phyloP scores from a whole-genome alignment of 2,329 filamentous ascomycete genomes.

The Lomentospora prolificans region DNA sequence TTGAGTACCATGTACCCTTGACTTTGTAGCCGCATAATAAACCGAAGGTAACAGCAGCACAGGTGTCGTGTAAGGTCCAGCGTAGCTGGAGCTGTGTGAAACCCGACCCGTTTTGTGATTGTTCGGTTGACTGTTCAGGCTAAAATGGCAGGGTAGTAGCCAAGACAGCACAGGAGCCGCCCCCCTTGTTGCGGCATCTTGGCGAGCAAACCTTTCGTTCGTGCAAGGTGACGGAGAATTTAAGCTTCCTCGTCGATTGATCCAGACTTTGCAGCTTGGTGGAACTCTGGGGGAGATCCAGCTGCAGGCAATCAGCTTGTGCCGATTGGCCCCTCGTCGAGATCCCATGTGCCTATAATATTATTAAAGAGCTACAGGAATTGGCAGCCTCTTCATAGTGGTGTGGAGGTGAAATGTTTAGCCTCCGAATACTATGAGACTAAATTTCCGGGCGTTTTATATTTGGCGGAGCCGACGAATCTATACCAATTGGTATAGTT shows the following conservation, averaged over 20 bases:
- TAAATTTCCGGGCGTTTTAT: too few species aligned
- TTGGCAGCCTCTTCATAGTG: too few species aligned
- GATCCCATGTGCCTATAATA: neutral
- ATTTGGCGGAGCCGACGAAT: too few species aligned
- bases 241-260: neutral
- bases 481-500: too few species aligned
- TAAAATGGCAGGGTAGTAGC: neutral
- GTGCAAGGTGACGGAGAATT: too few species aligned
- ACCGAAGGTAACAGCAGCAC: neutral
- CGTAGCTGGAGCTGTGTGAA: neutral
- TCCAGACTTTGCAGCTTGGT: neutral
- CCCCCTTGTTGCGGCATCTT: too few species aligned
- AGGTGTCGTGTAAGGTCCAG: neutral
- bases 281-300: neutral
- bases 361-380: neutral
- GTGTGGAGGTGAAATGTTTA: too few species aligned
- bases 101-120: neutral
- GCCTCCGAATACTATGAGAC: too few species aligned
- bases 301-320: neutral
- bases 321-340: neutral
- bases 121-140: neutral
- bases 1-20: neutral
- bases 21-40: neutral
- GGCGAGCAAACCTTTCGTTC: too few species aligned
- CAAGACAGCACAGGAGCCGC: too few species aligned